Evolutionary conservation across 306 rosid genomes (phyloP).

Genomic region (Pterocarpus macrocarpus): DNA sequence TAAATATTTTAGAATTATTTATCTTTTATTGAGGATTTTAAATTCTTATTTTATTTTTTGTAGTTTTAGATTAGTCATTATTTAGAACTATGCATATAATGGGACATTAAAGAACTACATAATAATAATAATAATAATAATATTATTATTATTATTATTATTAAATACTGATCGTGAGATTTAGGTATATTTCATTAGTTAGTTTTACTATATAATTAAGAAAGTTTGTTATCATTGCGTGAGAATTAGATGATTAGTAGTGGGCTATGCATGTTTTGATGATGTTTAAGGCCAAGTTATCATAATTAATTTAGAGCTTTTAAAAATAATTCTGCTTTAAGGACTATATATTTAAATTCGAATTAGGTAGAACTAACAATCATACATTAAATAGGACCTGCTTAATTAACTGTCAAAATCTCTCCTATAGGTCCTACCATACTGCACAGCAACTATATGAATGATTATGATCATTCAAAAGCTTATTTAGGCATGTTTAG

Average conservation of each 20-base stretch:
- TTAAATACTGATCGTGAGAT: too few species aligned
- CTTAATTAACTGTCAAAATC: slow-evolving; percentile 17
- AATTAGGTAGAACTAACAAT: slow-evolving; percentile 23
- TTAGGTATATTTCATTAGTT: neutral
- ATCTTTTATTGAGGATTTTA: too few species aligned
- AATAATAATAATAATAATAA: too few species aligned
- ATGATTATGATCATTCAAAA: neutral
- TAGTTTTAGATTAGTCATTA: too few species aligned
- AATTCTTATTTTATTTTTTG: too few species aligned
- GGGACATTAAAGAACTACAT: too few species aligned
- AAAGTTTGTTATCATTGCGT: neutral
- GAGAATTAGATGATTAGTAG: neutral
- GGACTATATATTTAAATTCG: neutral
- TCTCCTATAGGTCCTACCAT: neutral
- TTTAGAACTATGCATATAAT: too few species aligned
- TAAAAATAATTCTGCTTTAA: neutral
- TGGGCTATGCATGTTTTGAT: neutral
- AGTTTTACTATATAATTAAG: neutral
- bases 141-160: too few species aligned
- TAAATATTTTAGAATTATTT: too few species aligned
- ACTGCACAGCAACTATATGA: neutral
- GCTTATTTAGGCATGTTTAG: neutral
- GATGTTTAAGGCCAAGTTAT: neutral
- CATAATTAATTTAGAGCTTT: neutral
- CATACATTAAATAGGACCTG: slow-evolving; percentile 13